Evolutionary conservation across 2,329 filamentous ascomycete species (phyloP), one percentile per base, ranked within the genome.

Genomic region (Nigrospora osmanthi): DNA sequence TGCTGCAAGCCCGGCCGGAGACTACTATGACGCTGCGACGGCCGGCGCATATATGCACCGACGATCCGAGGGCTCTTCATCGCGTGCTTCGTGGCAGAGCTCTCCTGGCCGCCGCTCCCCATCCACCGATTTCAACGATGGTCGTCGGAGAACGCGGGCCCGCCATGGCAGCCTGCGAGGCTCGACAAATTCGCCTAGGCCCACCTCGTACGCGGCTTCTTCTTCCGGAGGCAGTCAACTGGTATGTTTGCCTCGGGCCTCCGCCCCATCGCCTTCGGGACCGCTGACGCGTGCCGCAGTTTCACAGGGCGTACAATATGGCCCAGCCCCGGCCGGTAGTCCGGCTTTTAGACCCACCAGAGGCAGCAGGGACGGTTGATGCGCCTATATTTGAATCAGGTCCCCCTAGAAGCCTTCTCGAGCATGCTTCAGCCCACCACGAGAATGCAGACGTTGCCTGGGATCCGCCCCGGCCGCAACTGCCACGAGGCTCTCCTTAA

Each of bases 101-200:
- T 44, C 28, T 9, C 43, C 35, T 3, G 44, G 46, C 9, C 44
- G 52, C 9, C 44, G 53, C 13, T 62, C 61, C 36, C 60, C 61
- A 13, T 52, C 57, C 4, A 48, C 41, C 30, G 59, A 63, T 11
- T 37, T 47, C 34, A 49, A 54, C 35, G 58, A 61, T n/a, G 49
- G 48, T 23, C 57, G 60, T 35, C 57, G 60, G 31, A 56, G 62
- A 41, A 49, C 53, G 38, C 59, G 60, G 16, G 47, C 56, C 36
- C 59, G 59, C 15, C 54, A 56, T 39, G 54, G 54, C 11, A 52
- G 54, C 44, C 43, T 54, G 7, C 57, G 59, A 31, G 52, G 53
- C 31, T 54, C 52, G 36, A 50, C 56, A 12, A 52, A 54, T 16
- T 51, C 52, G 14, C 48, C 44, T 43, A 51, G 53, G n/a, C 37